Evolutionary conservation across 495 filamentous ascomycete genomes (phyloP).

Genomic region (Talaromyces nanjingensis): DNA sequence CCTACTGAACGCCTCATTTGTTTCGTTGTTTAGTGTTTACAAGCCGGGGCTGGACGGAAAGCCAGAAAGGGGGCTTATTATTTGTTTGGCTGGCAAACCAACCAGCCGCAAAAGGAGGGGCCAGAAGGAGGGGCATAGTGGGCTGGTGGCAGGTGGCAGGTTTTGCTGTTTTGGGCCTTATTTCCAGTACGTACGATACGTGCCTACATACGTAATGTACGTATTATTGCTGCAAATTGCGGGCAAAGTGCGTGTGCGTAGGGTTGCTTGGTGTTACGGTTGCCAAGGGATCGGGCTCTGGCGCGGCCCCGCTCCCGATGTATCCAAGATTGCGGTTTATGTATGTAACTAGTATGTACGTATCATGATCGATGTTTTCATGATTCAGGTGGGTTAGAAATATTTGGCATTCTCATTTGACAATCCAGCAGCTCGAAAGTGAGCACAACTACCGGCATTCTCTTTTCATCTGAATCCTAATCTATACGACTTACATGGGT

Average conservation of each 20-base stretch:
- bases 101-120: not conserved
- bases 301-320: conserved; percentile 9
- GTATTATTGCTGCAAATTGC: not conserved
- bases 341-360: not conserved
- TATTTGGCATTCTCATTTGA: not conserved
- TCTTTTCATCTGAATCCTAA: not conserved
- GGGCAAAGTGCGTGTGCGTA: conserved; percentile 6
- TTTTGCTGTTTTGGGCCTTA: not conserved
- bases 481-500: not conserved
- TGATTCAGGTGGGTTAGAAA: not conserved
- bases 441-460: not conserved
- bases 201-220: not conserved
- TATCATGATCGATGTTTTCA: not conserved
- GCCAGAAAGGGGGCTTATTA: not conserved
- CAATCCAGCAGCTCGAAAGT: not conserved
- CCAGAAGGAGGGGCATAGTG: conserved; percentile 2
- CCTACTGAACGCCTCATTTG: conserved; percentile 3
- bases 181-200: not conserved
- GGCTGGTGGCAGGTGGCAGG: conserved; percentile 2
- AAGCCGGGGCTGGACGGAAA: conserved; percentile 3
- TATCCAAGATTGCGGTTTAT: conserved; percentile 11
- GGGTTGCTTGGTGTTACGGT: conserved; percentile 1
- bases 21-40: not conserved
- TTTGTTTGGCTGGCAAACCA: not conserved
- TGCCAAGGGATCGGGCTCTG: conserved; percentile 6